Percentiles rank a stretch among this genome's conserved stretches.
phyloP scores from a whole-genome alignment of 2,329 filamentous ascomycete genomes.

The Magnaporthiopsis incrustans region DNA sequence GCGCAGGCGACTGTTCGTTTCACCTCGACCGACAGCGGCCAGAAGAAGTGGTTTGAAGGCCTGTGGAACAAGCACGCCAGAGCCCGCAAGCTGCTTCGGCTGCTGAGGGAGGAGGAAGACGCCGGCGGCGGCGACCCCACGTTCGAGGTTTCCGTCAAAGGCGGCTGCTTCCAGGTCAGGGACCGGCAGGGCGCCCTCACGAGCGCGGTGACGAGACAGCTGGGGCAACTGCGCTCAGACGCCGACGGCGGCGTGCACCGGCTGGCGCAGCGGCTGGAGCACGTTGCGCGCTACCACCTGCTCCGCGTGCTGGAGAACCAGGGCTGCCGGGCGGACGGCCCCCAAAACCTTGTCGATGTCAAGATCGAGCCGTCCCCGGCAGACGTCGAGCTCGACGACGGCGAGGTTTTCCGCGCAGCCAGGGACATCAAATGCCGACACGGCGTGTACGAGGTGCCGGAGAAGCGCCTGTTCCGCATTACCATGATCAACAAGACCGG shows the following conservation, averaged over 20 bases:
- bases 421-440: neutral
- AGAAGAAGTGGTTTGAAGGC: neutral
- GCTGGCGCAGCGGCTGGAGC: neutral
- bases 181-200: neutral
- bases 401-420: neutral
- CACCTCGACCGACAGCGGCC: neutral
- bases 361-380: neutral
- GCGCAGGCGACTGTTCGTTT: neutral
- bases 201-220: neutral
- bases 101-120: neutral
- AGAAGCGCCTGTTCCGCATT: neutral
- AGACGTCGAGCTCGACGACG: neutral
- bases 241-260: neutral
- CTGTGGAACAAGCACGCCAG: neutral
- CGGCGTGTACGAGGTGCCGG: neutral
- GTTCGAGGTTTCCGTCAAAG: neutral
- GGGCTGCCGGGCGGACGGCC: neutral
- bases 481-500: constrained; percentile 4
- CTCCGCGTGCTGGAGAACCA: neutral
- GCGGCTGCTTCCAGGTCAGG: neutral
- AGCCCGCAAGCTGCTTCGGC: neutral
- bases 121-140: neutral
- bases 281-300: neutral
- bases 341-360: neutral
- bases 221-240: neutral